Evolutionary conservation across 2,329 filamentous ascomycete species (phyloP), one percentile per base, ranked within the genome.

Genomic region (Meredithiella fracta): DNA sequence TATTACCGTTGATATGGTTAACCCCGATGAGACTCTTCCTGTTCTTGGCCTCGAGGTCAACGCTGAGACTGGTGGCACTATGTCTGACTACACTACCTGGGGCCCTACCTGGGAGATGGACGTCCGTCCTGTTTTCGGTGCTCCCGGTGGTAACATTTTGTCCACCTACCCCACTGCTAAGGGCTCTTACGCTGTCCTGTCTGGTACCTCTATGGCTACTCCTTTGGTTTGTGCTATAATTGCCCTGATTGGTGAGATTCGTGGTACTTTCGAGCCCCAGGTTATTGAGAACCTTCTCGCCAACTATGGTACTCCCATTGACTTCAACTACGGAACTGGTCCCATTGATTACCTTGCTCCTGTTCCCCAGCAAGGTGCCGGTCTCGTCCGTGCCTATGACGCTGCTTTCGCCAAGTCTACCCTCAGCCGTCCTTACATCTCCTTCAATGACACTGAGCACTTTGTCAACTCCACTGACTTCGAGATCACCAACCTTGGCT

Each of bases 401-500:
- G 77, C 78, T 2, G 76, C 79, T 4, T 72, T 75, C 60, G 68
- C 74, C 15, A 76, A 70, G 1, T 73, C 74, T 1, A 62, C 77
- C 11, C 67, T 83, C 20, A 74, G 72, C 61, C 72, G 71, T 8
- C 75, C 75, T n/a, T 77, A 73, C 64, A 66, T 84, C 14, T 73
- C 76, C 2, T 82, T 83, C 67, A 83, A 83, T 63, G 80, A 84
- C 64, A 80, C 78, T 0, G 75, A 77, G 60, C 64, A 82, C 68
- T 74, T 80, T 59, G 64, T 65, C 49, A 65, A 68, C 9, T 68
- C 67, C 1, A 67, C 73, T 47, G 72, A 73, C 60, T 79, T 83
- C 63, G 73, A 69, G 40, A 70, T 84, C 60, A 70, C 66, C 61
- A 84, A 83, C 68, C 68, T 69, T 3, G 76, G 74, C 49, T 65